Base-by-base conservation (phyloP, 1,139 yeast genomes). In the Debaryomyces nepalensis region DNA sequence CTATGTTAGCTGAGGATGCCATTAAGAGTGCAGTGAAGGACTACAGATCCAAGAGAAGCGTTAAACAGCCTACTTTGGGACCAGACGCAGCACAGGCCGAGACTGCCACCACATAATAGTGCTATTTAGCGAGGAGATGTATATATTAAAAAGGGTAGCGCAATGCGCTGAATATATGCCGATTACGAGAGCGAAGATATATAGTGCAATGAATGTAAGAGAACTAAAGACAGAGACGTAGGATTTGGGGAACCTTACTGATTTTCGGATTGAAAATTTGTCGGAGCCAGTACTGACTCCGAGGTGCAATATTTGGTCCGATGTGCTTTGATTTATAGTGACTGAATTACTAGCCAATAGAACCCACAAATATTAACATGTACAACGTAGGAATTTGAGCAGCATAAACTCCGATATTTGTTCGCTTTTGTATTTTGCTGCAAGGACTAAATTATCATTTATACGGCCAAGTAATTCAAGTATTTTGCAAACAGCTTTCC, bases 1-100 rank as follows among this genome's bases (percentile, higher is more conserved):
- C 97, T 12, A 93, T 93, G 99, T 77, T 93, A 63, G 99, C 99
- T 10, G 99, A 93, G 68, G 99, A 93, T 61, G 98, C 99, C 44
- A 93, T 93, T 66, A 91, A 93, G 76, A 84, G 93, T 41, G 99
- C 99, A 15, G 93, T 93, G 57, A 90, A 88, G 73, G 99, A 93
- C 65, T 93, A 91, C 77, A 81, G 82, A 66, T 68, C 90, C 41
- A 93, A 93, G 84, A 74, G 83, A 64, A 46, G 51, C 32, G 50
- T 52, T 30, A 64, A 61, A 47, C 61, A 63, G 51, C 79, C 82
- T 34, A 79, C 82, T 39, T 68, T 78, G 55, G 82, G 81, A 32
- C 79, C 81, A 8, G 77, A 70, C 19, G 73, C 77, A 15, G 63
- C 54, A 12, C 32, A 29, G 6, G 29, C 40, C 43, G 49, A 37